Base-by-base conservation (phyloP, 2,329 filamentous ascomycete species). In the Pyricularia sp. region DNA sequence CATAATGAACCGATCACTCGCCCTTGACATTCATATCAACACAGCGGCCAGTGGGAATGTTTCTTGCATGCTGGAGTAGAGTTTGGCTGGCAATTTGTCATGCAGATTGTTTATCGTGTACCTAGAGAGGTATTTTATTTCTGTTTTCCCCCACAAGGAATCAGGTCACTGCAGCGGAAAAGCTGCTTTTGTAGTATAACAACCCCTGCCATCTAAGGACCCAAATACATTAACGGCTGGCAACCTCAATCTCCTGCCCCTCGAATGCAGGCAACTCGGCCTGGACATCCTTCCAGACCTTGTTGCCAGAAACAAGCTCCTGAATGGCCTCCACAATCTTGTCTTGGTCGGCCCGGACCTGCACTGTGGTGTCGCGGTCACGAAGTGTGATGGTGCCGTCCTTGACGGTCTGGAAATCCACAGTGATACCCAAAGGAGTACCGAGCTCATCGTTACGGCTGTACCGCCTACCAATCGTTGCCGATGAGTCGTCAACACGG, bases 381-480 rank as follows among this genome's bases (percentile, higher is more conserved):
- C 94, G 86, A 72, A 98, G 86, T 0, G 94, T 98, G 76, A 96
- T 87, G 9, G 91, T 91, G 77, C 88, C 88, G 78, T 97, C 93
- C 80, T 97, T 89, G 73, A 97, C 83, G 65, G 92, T 96, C 84
- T 98, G 92, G 86, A 97, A 98, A 79, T 98, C 94, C 70, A 98
- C 88, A 0, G 94, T 98, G 79, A 98, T 90, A 77, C 93, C 94
- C 72, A 97, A 90, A 9, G 94, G 93, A 64, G 95, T 98, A 75
- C 94, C 95, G 70, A 97, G 87, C 82, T 98, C 94, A 79, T 98
- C 94, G 78, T 97, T 97, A 75, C 95, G 90, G 77, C 91, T 89
- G 80, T 97, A 98, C 68, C 94, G 91, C 85, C 97, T 97, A 78
- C 94, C 94, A 74, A 98, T 98, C 71, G 90, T 93, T 71, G 94